Conservation (phyloP, 768 basidiomycete genomes). For the Kwoniella sp. region DNA sequence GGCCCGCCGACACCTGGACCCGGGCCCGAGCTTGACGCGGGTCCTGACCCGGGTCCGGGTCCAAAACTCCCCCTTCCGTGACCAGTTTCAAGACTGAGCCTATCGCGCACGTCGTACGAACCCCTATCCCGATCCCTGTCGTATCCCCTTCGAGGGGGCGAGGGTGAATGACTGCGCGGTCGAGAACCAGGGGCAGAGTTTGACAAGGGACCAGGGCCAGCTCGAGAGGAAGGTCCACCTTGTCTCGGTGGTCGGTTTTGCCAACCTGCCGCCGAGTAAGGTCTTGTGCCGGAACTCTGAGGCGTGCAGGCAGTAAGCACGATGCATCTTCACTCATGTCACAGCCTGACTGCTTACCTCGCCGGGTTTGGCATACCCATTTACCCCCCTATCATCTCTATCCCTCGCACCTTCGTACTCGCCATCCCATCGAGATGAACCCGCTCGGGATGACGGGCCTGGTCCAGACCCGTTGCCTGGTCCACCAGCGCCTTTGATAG, state of each 20-base stretch:
- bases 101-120: constrained; percentile 13
- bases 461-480: neutral
- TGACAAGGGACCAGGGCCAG: neutral
- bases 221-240: neutral
- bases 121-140: constrained; percentile 14
- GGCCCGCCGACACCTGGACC: neutral
- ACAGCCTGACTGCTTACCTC: too few relatives aligned
- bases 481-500: neutral
- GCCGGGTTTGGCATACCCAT: neutral
- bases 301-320: too few relatives aligned
- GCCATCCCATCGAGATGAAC: constrained; percentile 6
- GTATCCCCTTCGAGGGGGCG: constrained; percentile 19
- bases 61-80: neutral
- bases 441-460: neutral
- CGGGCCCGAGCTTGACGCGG: neutral
- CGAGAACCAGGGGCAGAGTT: constrained; percentile 4
- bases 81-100: constrained; percentile 12
- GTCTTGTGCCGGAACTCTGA: too few relatives aligned
- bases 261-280: too few relatives aligned
- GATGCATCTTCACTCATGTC: too few relatives aligned
- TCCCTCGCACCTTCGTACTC: constrained; percentile 1
- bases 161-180: constrained; percentile 24
- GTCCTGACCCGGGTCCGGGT: too few relatives aligned
- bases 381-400: constrained; percentile 9
- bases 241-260: constrained; percentile 12